phyloP scores from a whole-genome alignment of 1,284 basidiomycete species.

The Cutaneotrichosporon arboriforme region DNA sequence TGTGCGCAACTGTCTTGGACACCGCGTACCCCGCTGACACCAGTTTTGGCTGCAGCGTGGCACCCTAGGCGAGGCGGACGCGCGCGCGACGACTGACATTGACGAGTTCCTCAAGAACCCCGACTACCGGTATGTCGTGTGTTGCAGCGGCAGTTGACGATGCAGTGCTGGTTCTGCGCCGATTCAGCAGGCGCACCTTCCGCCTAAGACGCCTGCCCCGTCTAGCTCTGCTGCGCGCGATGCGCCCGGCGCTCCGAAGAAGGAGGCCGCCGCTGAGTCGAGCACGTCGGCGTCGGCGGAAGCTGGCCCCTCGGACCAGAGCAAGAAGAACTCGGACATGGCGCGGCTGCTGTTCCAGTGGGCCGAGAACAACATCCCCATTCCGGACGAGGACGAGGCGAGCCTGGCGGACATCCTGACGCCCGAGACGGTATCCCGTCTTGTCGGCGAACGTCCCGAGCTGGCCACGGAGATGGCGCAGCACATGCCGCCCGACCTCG shows the following conservation, averaged over 20 bases:
- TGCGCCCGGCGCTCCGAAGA: conserved; percentile 20
- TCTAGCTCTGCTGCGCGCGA: conserved; percentile 4
- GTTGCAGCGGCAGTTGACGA: neutral
- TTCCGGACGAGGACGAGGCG: conserved; percentile 27
- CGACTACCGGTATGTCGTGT: conserved; percentile 27
- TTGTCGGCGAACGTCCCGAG: conserved; percentile 27
- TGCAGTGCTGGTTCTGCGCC: conserved; percentile 4
- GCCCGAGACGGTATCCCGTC: conserved; percentile 29
- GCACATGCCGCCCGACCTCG: conserved; percentile 36
- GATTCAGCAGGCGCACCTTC: conserved; percentile 24
- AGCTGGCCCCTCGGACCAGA: conserved; percentile 4
- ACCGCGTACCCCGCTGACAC: neutral
- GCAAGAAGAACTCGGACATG: conserved; percentile 26
- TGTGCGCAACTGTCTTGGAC: too few relatives aligned
- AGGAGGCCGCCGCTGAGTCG: conserved; percentile 21
- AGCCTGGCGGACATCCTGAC: conserved; percentile 42
- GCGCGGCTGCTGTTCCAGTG: conserved; percentile 36
- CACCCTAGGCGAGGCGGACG: conserved; percentile 24
- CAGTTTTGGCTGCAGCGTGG: conserved; percentile 48
- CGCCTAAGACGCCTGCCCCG: conserved; percentile 11
- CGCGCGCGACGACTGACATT: conserved; percentile 38
- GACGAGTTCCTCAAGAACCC: conserved; percentile 41
- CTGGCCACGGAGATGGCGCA: conserved; percentile 31
- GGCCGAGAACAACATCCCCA: conserved; percentile 25
- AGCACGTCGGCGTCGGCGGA: conserved; percentile 22